phyloP scores from a whole-genome alignment of 768 basidiomycete species.

The Pulveroboletus sp. region DNA sequence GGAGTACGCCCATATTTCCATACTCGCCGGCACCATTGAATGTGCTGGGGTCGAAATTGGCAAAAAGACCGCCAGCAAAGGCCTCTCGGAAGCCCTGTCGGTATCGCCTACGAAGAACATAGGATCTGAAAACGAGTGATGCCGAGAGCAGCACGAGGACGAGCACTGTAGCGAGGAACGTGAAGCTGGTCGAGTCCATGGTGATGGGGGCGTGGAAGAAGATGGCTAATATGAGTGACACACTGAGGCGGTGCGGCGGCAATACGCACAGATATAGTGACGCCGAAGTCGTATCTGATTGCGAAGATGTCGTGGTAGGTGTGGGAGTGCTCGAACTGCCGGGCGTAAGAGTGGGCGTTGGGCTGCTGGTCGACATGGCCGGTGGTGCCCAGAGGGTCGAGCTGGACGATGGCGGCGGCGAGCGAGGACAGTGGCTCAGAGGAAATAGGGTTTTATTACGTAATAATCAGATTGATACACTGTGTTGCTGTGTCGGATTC shows the following conservation, averaged over 20 bases:
- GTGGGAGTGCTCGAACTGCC: background rate
- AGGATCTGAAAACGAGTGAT: slow-evolving; percentile 60
- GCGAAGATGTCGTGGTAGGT: slow-evolving; percentile 2
- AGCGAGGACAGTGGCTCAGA: background rate
- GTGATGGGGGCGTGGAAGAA: background rate
- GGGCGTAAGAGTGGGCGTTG: background rate
- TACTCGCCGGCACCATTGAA: background rate
- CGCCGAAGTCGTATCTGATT: slow-evolving; percentile 13
- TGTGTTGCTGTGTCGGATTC: slow-evolving; percentile 13
- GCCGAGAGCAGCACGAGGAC: slow-evolving; percentile 62
- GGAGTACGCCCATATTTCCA: background rate
- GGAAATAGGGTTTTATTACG: slow-evolving; percentile 7
- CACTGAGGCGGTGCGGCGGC: slow-evolving; percentile 8
- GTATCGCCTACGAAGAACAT: slow-evolving; percentile 54
- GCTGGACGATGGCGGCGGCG: background rate
- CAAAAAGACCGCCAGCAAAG: slow-evolving; percentile 40
- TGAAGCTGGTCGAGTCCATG: slow-evolving; percentile 44
- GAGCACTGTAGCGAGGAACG: slow-evolving; percentile 68
- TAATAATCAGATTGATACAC: slow-evolving; percentile 20
- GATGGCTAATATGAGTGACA: background rate
- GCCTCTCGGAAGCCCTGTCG: slow-evolving; percentile 51
- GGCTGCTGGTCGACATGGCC: slow-evolving; percentile 12
- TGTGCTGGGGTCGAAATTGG: slow-evolving; percentile 29
- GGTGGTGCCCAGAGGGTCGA: background rate
- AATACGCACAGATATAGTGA: slow-evolving; percentile 28